Percentiles rank a stretch among this genome's conserved stretches.
phyloP scores from a whole-genome alignment of 352 stramenopile genomes.

The Saprolegnia diclina region DNA sequence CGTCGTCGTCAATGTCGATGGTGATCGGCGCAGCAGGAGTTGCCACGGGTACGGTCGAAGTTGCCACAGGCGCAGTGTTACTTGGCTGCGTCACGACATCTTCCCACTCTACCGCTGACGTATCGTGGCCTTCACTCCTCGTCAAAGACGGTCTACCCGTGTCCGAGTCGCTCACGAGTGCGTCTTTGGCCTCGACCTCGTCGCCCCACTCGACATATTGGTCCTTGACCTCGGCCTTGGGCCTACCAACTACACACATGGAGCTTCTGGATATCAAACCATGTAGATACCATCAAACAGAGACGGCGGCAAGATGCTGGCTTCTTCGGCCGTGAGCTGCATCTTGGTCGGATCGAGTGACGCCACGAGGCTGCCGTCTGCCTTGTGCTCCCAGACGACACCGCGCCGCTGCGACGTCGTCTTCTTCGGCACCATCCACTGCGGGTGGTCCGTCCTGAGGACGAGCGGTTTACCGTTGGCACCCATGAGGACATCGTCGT shows the following conservation, averaged over 20 bases:
- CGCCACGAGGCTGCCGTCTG: neutral
- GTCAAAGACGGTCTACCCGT: conserved; percentile 20
- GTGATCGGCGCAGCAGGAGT: no score
- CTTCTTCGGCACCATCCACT: neutral
- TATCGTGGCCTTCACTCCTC: no score
- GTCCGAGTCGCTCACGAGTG: conserved; percentile 11
- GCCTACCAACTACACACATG: no score
- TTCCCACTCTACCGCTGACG: conserved; percentile 11
- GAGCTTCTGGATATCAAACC: no score
- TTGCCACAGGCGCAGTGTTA: no score
- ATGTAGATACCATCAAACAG: no score
- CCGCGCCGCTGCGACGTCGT: neutral
- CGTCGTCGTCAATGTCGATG: no score
- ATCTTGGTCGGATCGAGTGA: neutral
- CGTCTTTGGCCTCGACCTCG: conserved; percentile 28
- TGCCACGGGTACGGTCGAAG: no score
- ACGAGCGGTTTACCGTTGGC: neutral
- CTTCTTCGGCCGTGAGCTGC: neutral
- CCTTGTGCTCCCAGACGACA: neutral
- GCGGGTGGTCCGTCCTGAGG: neutral
- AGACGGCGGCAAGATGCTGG: neutral
- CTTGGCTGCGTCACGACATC: neutral
- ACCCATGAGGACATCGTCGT: neutral
- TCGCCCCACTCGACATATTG: conserved; percentile 28
- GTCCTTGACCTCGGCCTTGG: neutral